Percentiles rank a stretch among this genome's conserved stretches.
Conservation (phyloP, 2,329 filamentous ascomycete genomes). For the Penicillium janthinellum region DNA sequence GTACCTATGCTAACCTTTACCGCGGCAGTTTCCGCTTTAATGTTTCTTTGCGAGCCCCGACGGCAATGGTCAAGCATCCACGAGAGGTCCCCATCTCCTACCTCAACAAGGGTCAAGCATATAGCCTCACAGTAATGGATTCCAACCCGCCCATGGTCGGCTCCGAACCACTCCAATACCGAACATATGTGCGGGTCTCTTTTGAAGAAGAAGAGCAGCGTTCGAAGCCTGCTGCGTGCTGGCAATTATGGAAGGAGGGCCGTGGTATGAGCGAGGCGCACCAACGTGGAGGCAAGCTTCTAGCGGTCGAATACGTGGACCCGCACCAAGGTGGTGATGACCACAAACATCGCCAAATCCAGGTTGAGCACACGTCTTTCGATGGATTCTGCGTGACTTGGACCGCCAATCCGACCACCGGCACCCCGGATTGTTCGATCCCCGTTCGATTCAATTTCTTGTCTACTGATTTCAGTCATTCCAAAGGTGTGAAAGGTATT, state of each 20-base stretch:
- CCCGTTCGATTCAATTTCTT: slow-evolving; percentile 97
- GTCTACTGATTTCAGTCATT: slow-evolving; percentile 97
- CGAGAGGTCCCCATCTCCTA: slow-evolving; percentile 98
- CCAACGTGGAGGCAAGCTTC: slow-evolving; percentile 85
- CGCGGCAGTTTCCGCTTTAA: slow-evolving; percentile 75
- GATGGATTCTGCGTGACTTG: slow-evolving; percentile 92
- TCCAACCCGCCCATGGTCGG: slow-evolving; percentile 65
- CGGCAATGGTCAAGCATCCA: slow-evolving; percentile 83
- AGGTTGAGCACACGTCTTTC: slow-evolving; percentile 77
- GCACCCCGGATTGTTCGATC: slow-evolving; percentile 75
- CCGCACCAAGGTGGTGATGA: slow-evolving; percentile 58
- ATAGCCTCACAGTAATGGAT: slow-evolving; percentile 82
- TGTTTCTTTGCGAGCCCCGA: slow-evolving; percentile 87
- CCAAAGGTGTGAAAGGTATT: slow-evolving; percentile 97
- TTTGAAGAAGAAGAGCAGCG: slow-evolving; percentile 96
- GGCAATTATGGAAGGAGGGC: slow-evolving; percentile 95
- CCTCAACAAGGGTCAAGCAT: slow-evolving; percentile 95
- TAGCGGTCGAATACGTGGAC: slow-evolving; percentile 92
- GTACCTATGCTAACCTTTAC: slow-evolving; percentile 16
- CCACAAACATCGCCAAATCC: slow-evolving; percentile 62
- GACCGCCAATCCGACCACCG: slow-evolving; percentile 69
- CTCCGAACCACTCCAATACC: slow-evolving; percentile 68
- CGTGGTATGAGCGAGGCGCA: slow-evolving; percentile 95
- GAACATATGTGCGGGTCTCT: slow-evolving; percentile 90
- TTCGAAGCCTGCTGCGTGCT: slow-evolving; percentile 77